Conservation (phyloP, 208 protist genomes). For the Trypanosoma melophagium region DNA sequence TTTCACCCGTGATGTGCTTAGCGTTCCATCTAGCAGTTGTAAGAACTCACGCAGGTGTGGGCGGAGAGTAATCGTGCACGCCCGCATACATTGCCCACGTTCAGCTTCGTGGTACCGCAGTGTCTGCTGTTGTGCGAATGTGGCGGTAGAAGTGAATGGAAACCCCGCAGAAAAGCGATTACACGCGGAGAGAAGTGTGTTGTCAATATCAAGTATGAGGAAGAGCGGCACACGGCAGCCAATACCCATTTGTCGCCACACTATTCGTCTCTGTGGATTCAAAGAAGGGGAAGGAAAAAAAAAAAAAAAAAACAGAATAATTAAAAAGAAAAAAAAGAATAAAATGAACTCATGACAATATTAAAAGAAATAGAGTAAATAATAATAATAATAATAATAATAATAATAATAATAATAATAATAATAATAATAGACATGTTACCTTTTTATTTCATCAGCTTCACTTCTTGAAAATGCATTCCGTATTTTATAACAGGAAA, state of each 20-base stretch:
- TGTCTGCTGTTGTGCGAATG: not conserved
- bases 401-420: constrained; percentile 3
- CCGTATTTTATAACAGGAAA: constrained; percentile 15
- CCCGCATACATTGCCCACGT: not conserved
- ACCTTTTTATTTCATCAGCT: not conserved
- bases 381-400: constrained; percentile 11
- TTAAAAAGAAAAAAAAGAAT: not conserved
- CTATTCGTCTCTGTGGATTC: not conserved
- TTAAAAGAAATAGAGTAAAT: not conserved
- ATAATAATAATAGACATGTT: not conserved
- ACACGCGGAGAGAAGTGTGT: constrained; percentile 38
- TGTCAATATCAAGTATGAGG: constrained; percentile 60
- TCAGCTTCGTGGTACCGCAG: constrained; percentile 18
- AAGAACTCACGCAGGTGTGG: constrained; percentile 44
- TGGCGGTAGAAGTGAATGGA: not conserved
- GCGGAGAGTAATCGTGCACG: constrained; percentile 31
- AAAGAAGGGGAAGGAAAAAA: too few relatives aligned
- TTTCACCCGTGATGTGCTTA: constrained; percentile 30
- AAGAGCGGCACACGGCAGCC: constrained; percentile 31
- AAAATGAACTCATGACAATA: not conserved
- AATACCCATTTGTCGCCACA: not conserved
- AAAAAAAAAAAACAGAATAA: not conserved
- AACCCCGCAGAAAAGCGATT: constrained; percentile 3
- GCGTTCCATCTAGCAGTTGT: constrained; percentile 11
- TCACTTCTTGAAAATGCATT: not conserved